Conservation (phyloP, 1,284 basidiomycete genomes). For the Kwoniella shivajii region DNA sequence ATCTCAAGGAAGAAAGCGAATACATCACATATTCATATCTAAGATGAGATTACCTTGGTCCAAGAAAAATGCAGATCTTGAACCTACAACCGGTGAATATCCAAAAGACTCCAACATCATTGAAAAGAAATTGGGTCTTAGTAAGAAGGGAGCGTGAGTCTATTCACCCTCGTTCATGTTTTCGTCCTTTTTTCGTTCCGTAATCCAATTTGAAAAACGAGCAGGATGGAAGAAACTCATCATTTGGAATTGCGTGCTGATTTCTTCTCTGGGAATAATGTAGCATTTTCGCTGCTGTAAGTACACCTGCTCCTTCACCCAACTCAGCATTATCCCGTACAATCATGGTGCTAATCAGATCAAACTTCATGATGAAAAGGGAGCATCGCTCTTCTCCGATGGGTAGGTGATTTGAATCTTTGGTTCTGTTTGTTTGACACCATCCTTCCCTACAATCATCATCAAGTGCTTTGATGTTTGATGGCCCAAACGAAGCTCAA, state of each 20-base stretch:
- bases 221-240: no score
- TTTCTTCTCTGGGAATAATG: not conserved
- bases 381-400: slow-evolving; percentile 83
- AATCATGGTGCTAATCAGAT: not conserved
- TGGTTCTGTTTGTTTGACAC: not conserved
- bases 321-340: not conserved
- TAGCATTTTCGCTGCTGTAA: slow-evolving; percentile 40
- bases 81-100: slow-evolving; percentile 26
- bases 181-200: no score
- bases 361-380: slow-evolving; percentile 41
- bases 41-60: slow-evolving; percentile 23
- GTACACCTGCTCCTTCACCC: not conserved
- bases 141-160: slow-evolving; percentile 37
- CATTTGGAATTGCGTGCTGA: not conserved
- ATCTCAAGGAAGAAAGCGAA: not conserved
- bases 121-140: slow-evolving; percentile 30
- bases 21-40: no score
- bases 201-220: no score
- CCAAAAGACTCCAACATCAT: slow-evolving; percentile 23
- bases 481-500: no score
- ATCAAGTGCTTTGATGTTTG: no score
- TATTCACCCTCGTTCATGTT: no score
- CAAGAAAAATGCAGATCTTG: slow-evolving; percentile 24
- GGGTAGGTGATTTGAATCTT: slow-evolving; percentile 61
- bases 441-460: not conserved